Percentiles rank a stretch among this genome's conserved stretches.
Conservation (phyloP, 1,139 yeast species). For the Debaryomycetaceae sp. region DNA sequence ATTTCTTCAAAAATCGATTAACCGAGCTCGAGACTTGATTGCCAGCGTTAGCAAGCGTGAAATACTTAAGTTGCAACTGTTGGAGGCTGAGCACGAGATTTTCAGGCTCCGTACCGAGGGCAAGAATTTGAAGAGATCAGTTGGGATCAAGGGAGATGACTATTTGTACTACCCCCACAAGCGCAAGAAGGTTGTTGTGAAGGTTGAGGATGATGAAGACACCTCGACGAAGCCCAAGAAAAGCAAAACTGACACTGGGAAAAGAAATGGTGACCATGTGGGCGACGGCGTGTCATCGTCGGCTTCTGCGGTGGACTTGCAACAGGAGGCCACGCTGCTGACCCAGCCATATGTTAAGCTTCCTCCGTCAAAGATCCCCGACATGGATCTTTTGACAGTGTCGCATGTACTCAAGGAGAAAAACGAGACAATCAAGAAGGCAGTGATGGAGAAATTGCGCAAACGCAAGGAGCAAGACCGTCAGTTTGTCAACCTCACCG, state of each 20-base stretch:
- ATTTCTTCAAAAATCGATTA: slow-evolving; percentile 69
- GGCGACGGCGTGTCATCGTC: slow-evolving; percentile 4
- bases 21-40: slow-evolving; percentile 68
- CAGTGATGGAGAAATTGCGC: slow-evolving; percentile 77
- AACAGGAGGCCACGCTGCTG: slow-evolving; percentile 26
- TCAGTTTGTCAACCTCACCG: slow-evolving; percentile 79
- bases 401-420: slow-evolving; percentile 72
- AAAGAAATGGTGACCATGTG: slow-evolving; percentile 3
- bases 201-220: slow-evolving; percentile 37
- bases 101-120: slow-evolving; percentile 70
- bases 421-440: slow-evolving; percentile 71
- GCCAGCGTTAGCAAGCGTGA: slow-evolving; percentile 75
- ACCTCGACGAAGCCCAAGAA: slow-evolving; percentile 25
- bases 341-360: slow-evolving; percentile 80
- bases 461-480: slow-evolving; percentile 69
- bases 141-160: slow-evolving; percentile 81
- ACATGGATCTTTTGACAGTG: slow-evolving; percentile 81
- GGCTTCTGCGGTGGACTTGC: slow-evolving; percentile 8
- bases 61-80: slow-evolving; percentile 51
- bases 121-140: slow-evolving; percentile 67
- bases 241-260: slow-evolving; percentile 17
- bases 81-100: slow-evolving; percentile 57
- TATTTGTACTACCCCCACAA: slow-evolving; percentile 78
- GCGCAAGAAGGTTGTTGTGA: slow-evolving; percentile 53
- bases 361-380: slow-evolving; percentile 90